Evolutionary conservation across 192 early-diverging fungal genomes (phyloP), one percentile per base, ranked within the genome.

Genomic region (Rhizophagus clarus): DNA sequence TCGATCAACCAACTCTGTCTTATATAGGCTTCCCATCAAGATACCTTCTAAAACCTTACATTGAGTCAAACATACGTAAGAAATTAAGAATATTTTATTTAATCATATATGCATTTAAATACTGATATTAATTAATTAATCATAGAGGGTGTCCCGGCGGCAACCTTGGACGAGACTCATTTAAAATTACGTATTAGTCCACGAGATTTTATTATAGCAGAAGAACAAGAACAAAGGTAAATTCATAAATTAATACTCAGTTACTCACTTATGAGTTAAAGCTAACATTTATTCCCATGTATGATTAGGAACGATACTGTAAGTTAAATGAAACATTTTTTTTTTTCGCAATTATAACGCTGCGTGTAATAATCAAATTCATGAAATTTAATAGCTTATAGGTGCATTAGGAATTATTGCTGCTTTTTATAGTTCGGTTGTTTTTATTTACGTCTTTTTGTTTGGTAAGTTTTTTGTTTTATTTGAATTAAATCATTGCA

Each of bases 161-260:
- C 4, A 3, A 3, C 62, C 29, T 64, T 17, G 29, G 5, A 29
- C 3, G 4, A 3, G 17, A 29, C 26, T 26, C 10, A 29, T 28
- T n/a, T 29, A 64, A 64, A 3, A n/a, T 4, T 64, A 64, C 62
- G 28, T 24, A 64, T 64, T 26, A 64, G 62, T 64, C 62, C 62
- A 29, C 62, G 28, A 64, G 17, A 17, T n/a, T 64, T 64, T 64
- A 64, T 64, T 12, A 0, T 64, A 64, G 24, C 9, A 64, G 62
- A 64, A 1, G 62, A 64, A 64, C 62, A 64, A 26, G 62, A 64
- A 5, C 62, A 64, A 28, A 64, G 62, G 62, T 64, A 40, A 64
- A 63, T 40, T 17, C 62, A 64, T 29, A 5, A 28, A 56, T 64
- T 64, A n/a, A 64, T 11, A 45, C 1, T 12, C 11, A 45, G 1